Base-by-base conservation (phyloP, 31 red algal species). In the Endocladia muricata region DNA sequence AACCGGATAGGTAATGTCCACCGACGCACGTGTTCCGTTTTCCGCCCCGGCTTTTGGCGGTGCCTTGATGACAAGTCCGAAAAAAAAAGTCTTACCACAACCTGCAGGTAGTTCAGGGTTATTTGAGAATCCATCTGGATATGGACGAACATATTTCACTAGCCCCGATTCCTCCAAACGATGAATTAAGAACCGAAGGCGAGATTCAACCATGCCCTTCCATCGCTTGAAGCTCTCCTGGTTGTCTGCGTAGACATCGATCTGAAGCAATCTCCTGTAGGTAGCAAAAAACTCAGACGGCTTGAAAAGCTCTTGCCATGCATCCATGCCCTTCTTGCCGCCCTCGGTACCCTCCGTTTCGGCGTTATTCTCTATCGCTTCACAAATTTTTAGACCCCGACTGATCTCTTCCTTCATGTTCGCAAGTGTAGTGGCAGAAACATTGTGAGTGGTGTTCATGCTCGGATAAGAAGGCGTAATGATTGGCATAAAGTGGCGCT, bases 391-490 rank as follows among this genome's bases (percentile, higher is more conserved):
- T 1, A 89, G 51, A 15, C 90, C 95, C 11, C 90, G 84, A 25
- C 70, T 44, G 51, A 98, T 93, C 78, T 98, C 95, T 29, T 72
- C 81, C 63, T 84, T 80, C 73, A 98, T 94, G n/a, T 82, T 86
- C 17, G 73, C 79, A 39, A 98, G 76, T 8, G 95, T 98, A 11
- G 78, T 84, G 1, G 70, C 81, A 28, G 90, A 91, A 19, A 98
- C 95, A 66, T 98, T 98, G 79, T 98, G 90, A 17, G 95, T 98
- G n/a, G 90, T 91, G 74, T 98, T 98, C 95, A 98, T 98, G 70
- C 83, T 91, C 9, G 95, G 95, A 60, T 94, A 98, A 22, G 95
- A 63, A 32, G 95, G 95, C 2, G 95, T 98, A 51, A 98, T 94
- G 36, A 98, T 88, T 8, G 95, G 95, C 95, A 98, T 98, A 33